Evolutionary conservation across 805 yeast species (phyloP).

Genomic region (Candida krabiensis): DNA sequence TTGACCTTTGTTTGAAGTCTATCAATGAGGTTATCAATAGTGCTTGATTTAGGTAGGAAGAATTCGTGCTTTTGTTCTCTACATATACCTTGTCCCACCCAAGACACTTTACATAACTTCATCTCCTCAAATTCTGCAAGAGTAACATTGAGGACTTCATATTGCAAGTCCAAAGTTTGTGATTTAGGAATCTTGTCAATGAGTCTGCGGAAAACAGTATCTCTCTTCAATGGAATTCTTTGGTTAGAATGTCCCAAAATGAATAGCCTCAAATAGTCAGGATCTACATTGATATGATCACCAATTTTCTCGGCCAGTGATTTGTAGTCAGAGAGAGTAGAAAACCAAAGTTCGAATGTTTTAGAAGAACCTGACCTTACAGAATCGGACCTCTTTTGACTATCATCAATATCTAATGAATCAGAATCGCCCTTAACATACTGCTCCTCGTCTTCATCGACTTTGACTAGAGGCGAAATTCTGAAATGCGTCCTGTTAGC

Average conservation of each 20-base stretch:
- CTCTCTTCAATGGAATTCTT: slow-evolving; percentile 46
- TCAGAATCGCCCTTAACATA: slow-evolving; percentile 42
- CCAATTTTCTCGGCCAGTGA: slow-evolving; percentile 67
- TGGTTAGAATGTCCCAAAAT: slow-evolving; percentile 60
- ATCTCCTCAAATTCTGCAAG: slow-evolving; percentile 76
- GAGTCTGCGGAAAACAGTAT: slow-evolving; percentile 31
- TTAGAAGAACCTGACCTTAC: slow-evolving; percentile 12
- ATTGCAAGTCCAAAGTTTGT: slow-evolving; percentile 52
- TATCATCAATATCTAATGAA: slow-evolving; percentile 12
- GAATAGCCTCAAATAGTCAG: slow-evolving; percentile 64
- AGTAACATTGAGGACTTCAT: slow-evolving; percentile 75
- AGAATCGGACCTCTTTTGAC: slow-evolving; percentile 14
- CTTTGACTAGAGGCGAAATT: slow-evolving; percentile 44
- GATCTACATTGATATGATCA: slow-evolving; percentile 48
- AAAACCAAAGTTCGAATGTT: slow-evolving; percentile 65
- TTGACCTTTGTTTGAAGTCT: slow-evolving; percentile 57
- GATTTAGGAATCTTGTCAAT: slow-evolving; percentile 47
- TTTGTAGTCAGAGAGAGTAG: slow-evolving; percentile 56
- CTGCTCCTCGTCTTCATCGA: slow-evolving; percentile 49
- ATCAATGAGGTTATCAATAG: slow-evolving; percentile 52
- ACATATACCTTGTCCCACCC: slow-evolving; percentile 72
- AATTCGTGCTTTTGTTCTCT: slow-evolving; percentile 70
- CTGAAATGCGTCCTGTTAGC: slow-evolving; percentile 59
- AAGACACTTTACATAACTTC: slow-evolving; percentile 61
- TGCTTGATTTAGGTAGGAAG: slow-evolving; percentile 62